These are phyloP conservation scores for Picea abies DNA, from an alignment of 83 land plant species.

Conservation along the genomic window DNA sequence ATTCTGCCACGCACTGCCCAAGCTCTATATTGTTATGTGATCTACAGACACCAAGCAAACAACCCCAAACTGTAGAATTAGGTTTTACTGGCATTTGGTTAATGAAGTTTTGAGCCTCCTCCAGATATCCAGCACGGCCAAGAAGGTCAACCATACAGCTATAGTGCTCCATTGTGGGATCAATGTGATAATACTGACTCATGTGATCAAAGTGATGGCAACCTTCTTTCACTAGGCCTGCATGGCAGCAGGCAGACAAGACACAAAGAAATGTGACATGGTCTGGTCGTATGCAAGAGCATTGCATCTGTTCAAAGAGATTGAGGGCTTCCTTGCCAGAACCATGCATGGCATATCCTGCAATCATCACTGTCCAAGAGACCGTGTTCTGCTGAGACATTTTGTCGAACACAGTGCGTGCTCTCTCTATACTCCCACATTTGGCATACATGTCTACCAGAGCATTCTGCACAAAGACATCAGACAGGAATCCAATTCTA, in stretches of 20 bases:
- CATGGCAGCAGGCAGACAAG: slow-evolving; percentile 51
- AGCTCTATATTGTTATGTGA: slow-evolving; percentile 37
- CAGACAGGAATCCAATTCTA: slow-evolving; percentile 20
- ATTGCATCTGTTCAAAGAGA: slow-evolving; percentile 38
- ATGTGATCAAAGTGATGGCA: slow-evolving; percentile 25
- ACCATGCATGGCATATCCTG: slow-evolving; percentile 52
- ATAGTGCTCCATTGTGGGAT: slow-evolving; percentile 43
- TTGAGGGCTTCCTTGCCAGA: slow-evolving; percentile 27
- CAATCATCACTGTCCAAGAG: slow-evolving; percentile 52
- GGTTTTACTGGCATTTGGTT: slow-evolving; percentile 42
- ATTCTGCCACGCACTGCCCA: slow-evolving; percentile 27
- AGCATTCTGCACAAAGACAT: slow-evolving; percentile 46
- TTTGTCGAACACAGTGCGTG: slow-evolving; percentile 33
- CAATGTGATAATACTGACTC: slow-evolving; percentile 23
- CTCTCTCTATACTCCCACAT: slow-evolving; percentile 49
- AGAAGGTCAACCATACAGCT: slow-evolving; percentile 58
- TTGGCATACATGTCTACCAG: slow-evolving; percentile 61
- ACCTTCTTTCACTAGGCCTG: slow-evolving; percentile 47
- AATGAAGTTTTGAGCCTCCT: slow-evolving; percentile 34
- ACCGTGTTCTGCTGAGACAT: slow-evolving; percentile 26
- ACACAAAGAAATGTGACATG: slow-evolving; percentile 44
- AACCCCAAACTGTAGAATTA: slow-evolving; percentile 42
- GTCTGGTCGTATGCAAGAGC: slow-evolving; percentile 35
- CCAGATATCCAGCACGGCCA: slow-evolving; percentile 42
- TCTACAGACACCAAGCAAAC: slow-evolving; percentile 53